Base-by-base conservation (phyloP, 306 rosid species). In the Hylodesmum podocarpum region DNA sequence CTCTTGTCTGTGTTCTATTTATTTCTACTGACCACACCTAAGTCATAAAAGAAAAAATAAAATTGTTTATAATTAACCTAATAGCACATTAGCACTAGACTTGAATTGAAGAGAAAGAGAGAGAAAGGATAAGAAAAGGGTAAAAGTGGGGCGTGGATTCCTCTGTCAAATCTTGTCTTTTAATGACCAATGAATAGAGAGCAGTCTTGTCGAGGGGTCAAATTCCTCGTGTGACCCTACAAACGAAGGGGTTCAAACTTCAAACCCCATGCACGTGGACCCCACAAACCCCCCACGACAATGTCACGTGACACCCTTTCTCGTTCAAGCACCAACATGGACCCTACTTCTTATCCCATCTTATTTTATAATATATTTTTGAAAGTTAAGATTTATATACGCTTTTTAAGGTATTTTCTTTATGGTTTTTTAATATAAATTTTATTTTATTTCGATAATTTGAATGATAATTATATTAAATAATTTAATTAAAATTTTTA, bases 141-240 rank as follows among this genome's bases (percentile, higher is more conserved):
- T 10, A 0, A 61, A 33, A 33, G 73, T 75, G 39, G 40, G 75
- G 75, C 27, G 55, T 47, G 83, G 89, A 85, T 88, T 88, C 92
- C 84, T 80, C 86, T 78, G 91, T n/a, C 85, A 27, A 73, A 29
- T 77, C 50, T 66, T 84, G 85, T 81, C 91, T 65, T 90, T 83
- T 88, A 53, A 82, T 72, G 34, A 64, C 81, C 86, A 85, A 84
- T 50, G 77, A 86, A 82, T 63, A 39, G 47, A 39, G 47, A 72
- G 75, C 69, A 74, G 72, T 44, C 54, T 22, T 83, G 88, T 84
- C 82, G 84, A 83, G 75, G 78, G 82, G 79, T 76, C 77, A 81
- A 81, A 81, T 66, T 36, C 80, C 24, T 66, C 72, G 78, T 82
- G 86, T 82, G 86, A 61, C 64, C 70, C 80, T 55, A 67, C 79